Conservation (phyloP, 2,329 filamentous ascomycete species). For the Aspergillus proliferans region DNA sequence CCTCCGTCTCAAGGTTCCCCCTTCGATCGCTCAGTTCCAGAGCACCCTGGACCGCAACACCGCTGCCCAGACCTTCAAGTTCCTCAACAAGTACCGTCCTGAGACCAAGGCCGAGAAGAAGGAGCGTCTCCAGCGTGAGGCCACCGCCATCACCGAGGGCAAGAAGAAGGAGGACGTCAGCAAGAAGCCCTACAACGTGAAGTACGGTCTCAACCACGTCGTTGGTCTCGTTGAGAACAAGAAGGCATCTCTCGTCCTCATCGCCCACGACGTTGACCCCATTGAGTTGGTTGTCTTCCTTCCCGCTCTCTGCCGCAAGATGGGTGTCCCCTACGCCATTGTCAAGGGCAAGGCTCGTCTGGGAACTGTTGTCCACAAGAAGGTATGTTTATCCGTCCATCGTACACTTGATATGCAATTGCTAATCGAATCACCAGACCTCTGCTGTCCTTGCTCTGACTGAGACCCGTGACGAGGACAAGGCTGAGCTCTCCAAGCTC, state of each 20-base stretch:
- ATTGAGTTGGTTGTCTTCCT: constrained; percentile 99
- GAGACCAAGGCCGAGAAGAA: constrained; percentile 99
- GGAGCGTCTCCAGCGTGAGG: constrained; percentile 97
- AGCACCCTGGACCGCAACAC: constrained; percentile 95
- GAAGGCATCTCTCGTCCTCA: constrained; percentile 97
- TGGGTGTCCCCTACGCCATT: constrained; percentile 98
- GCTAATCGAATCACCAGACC: constrained; percentile 56
- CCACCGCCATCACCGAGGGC: constrained; percentile 92
- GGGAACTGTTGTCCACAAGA: constrained; percentile 99
- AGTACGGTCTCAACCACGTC: constrained; percentile 99
- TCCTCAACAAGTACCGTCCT: constrained; percentile 99
- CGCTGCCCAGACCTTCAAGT: constrained; percentile 94
- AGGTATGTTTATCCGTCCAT: constrained; percentile 51
- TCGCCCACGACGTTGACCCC: constrained; percentile 98
- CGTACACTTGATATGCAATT: not conserved
- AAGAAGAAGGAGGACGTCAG: constrained; percentile 99
- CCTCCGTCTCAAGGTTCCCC: constrained; percentile 97
- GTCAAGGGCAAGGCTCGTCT: constrained; percentile 99
- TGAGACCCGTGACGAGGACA: constrained; percentile 97
- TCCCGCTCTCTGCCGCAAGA: constrained; percentile 98
- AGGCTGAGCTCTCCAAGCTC: constrained; percentile 95
- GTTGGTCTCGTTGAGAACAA: constrained; percentile 98
- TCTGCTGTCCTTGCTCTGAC: constrained; percentile 92
- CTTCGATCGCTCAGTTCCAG: constrained; percentile 95
- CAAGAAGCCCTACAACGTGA: constrained; percentile 99